Base-by-base conservation (phyloP, 805 yeast species). In the Candida jianshihensis region DNA sequence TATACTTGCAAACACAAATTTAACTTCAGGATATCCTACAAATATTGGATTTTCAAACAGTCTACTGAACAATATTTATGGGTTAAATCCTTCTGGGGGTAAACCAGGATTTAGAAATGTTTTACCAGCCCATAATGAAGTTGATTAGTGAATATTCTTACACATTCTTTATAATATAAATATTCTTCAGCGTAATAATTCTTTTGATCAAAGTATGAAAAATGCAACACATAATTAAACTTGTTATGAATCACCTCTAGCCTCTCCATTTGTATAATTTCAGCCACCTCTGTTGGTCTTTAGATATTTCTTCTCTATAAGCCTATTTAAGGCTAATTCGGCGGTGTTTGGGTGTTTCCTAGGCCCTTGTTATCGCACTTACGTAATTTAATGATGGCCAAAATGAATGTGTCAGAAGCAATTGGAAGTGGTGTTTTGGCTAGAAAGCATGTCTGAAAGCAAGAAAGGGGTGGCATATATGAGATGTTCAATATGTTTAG, bases 401-500 rank as follows among this genome's bases (percentile, higher is more conserved):
- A n/a, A n/a, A n/a, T n/a, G n/a, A n/a, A n/a, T n/a, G n/a, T n/a
- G n/a, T n/a, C n/a, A n/a, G n/a, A n/a, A n/a, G n/a, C n/a, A n/a
- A n/a, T n/a, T n/a, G n/a, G n/a, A 24, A 24, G 26, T 24, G 13
- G 26, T 13, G 26, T 24, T 24, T 13, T 20, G 7, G 7, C 22
- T 20, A 7, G 7, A n/a, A n/a, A n/a, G n/a, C n/a, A n/a, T n/a
- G n/a, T 12, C 27, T 14, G 11, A 12, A 5, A 26, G 16, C 6
- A 26, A 26, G 12, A 26, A 15, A 26, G n/a, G 19, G 8, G 11
- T 11, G n/a, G 6, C n/a, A 12, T 13, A 8, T 11, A 28, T 5
- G 14, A 28, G 30, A 5, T 32, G 22, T 25, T 82, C 54, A 77
- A 79, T 39, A 86, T 63, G 53, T 81, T 81, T n/a, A 73, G 61